phyloP scores from a whole-genome alignment of 805 yeast species.

The Ogataea philodendri region DNA sequence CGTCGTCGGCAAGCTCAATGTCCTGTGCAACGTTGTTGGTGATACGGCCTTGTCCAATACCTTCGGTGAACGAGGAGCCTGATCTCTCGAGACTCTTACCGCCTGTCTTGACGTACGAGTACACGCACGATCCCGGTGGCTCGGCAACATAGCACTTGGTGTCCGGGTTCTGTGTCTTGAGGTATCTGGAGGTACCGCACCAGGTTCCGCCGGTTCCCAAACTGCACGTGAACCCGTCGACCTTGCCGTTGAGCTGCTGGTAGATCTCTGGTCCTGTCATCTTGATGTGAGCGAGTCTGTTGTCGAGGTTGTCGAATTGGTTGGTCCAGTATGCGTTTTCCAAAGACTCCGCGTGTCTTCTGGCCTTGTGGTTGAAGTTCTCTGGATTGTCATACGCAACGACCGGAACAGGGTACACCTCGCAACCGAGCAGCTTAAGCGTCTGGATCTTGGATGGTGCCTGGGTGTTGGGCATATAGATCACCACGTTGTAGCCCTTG shows the following conservation, averaged over 20 bases:
- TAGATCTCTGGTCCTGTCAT: constrained; percentile 93
- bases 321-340: constrained; percentile 90
- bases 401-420: constrained; percentile 86
- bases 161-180: constrained; percentile 64
- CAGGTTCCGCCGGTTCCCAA: constrained; percentile 94
- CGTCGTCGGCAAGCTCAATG: constrained; percentile 72
- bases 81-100: constrained; percentile 66
- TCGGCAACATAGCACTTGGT: constrained; percentile 76
- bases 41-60: constrained; percentile 93
- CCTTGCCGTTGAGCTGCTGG: constrained; percentile 74
- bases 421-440: constrained; percentile 74
- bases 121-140: constrained; percentile 89
- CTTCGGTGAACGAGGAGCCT: constrained; percentile 91
- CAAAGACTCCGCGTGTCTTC: constrained; percentile 72
- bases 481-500: constrained; percentile 78
- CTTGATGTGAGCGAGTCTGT: constrained; percentile 83
- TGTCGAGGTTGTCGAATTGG: constrained; percentile 86
- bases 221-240: constrained; percentile 84
- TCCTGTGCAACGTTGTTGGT: constrained; percentile 79
- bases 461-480: constrained; percentile 91
- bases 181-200: constrained; percentile 79
- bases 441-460: constrained; percentile 76
- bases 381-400: constrained; percentile 78
- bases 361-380: constrained; percentile 85
- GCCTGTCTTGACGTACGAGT: constrained; percentile 69